These are phyloP conservation scores for Zasmidium cellare DNA, from an alignment of 2,329 filamentous ascomycete species.

Conservation along the genomic window DNA sequence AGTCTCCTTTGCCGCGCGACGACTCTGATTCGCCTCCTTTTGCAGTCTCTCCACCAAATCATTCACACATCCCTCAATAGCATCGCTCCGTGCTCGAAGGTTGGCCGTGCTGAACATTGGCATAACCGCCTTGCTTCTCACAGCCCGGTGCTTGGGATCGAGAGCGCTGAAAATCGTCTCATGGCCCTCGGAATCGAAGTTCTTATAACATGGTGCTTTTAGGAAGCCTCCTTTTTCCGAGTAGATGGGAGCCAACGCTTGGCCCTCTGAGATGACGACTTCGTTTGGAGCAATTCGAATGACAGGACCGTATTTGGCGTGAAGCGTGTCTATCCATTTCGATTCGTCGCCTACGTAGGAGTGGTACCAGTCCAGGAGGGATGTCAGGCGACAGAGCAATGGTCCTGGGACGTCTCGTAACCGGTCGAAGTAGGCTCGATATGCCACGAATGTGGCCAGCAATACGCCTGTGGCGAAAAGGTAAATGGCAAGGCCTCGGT, in stretches of 20 bases:
- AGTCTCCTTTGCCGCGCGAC: slow-evolving; percentile 19
- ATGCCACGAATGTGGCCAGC: slow-evolving; percentile 19
- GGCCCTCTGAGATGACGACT: slow-evolving; percentile 46
- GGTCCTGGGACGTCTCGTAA: slow-evolving; percentile 36
- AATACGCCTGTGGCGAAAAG: background rate
- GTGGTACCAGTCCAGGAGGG: slow-evolving; percentile 30
- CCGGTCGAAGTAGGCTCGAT: slow-evolving; percentile 38
- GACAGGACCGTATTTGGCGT: slow-evolving; percentile 67
- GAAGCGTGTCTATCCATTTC: slow-evolving; percentile 38
- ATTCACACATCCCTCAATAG: slow-evolving; percentile 44
- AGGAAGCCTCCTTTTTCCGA: slow-evolving; percentile 53
- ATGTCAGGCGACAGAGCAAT: slow-evolving; percentile 27
- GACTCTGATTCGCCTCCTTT: slow-evolving; percentile 31
- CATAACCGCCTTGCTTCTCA: slow-evolving; percentile 52
- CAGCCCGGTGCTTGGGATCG: slow-evolving; percentile 42
- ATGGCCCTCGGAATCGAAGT: slow-evolving; percentile 60
- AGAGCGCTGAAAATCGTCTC: slow-evolving; percentile 55
- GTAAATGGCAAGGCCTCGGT: background rate
- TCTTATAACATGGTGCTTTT: slow-evolving; percentile 54
- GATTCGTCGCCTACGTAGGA: slow-evolving; percentile 32
- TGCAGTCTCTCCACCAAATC: slow-evolving; percentile 44
- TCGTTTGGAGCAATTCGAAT: slow-evolving; percentile 75
- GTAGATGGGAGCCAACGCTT: slow-evolving; percentile 53
- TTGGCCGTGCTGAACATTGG: slow-evolving; percentile 52
- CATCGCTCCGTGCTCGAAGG: slow-evolving; percentile 41